phyloP scores from a whole-genome alignment of 176 grass and related monocot genomes.

The Alloteropsis semialata region DNA sequence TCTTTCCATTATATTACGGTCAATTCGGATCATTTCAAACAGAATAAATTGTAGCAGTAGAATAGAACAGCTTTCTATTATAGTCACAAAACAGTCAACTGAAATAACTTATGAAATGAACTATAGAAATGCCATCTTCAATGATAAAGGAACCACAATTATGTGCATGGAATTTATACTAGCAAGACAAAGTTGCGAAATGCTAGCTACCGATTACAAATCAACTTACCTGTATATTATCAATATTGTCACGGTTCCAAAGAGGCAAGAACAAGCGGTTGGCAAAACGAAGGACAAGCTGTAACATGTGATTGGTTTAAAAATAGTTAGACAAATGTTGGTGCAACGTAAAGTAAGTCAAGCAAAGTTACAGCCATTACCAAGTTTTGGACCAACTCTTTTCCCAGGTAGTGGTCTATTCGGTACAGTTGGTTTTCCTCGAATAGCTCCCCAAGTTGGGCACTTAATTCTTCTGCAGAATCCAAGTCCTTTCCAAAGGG shows the following conservation, averaged over 20 bases:
- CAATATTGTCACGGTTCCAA: constrained; percentile 95
- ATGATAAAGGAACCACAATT: constrained; percentile 3
- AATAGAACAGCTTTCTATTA: neutral
- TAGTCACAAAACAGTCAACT: neutral
- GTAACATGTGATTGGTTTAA: constrained; percentile 33
- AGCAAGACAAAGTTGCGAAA: constrained; percentile 10
- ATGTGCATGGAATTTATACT: neutral
- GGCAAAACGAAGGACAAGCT: constrained; percentile 96
- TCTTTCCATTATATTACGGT: constrained; percentile 3
- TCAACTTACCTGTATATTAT: constrained; percentile 78
- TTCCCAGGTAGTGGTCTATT: constrained; percentile 96
- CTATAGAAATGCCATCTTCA: constrained; percentile 18
- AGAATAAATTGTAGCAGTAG: neutral
- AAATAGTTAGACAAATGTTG: constrained; percentile 21
- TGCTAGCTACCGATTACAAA: constrained; percentile 21
- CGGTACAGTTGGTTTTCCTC: constrained; percentile 84
- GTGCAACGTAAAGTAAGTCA: constrained; percentile 12
- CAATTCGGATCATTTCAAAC: constrained; percentile 4
- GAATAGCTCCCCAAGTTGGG: constrained; percentile 83
- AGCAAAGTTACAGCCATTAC: constrained; percentile 43
- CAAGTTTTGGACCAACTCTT: constrained; percentile 96
- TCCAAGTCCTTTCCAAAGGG: constrained; percentile 90
- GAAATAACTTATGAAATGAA: constrained; percentile 6
- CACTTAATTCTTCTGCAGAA: constrained; percentile 86
- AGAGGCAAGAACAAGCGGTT: constrained; percentile 86